phyloP scores from a whole-genome alignment of 2,329 filamentous ascomycete species.

The Ilyonectria robusta region DNA sequence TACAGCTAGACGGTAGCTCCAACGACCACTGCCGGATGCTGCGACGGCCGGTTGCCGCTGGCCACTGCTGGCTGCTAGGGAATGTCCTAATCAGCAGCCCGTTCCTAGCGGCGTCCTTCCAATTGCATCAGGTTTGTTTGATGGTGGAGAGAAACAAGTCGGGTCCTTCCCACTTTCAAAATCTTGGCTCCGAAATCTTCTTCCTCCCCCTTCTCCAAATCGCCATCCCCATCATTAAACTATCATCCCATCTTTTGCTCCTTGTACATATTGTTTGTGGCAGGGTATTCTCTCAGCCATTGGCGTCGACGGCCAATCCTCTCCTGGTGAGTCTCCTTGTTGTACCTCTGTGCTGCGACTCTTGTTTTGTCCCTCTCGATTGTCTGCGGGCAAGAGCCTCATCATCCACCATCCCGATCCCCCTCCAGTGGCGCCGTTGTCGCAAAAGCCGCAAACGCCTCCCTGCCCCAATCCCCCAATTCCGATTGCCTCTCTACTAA shows the following conservation, averaged over 20 bases:
- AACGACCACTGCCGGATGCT: slow-evolving; percentile 3
- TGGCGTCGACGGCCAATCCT: slow-evolving; percentile 2
- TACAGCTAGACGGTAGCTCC: background rate
- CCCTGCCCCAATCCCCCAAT: background rate
- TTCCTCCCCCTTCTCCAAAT: background rate
- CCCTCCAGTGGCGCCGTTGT: slow-evolving; percentile 5
- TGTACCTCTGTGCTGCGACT: background rate
- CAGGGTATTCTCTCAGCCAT: slow-evolving; percentile 2
- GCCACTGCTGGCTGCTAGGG: background rate
- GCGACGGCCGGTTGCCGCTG: background rate
- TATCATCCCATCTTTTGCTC: slow-evolving; percentile 11
- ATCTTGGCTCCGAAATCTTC: slow-evolving; percentile 1
- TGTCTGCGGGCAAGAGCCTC: slow-evolving; percentile 4
- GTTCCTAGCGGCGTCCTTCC: slow-evolving; percentile 3
- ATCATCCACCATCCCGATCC: slow-evolving; percentile 1
- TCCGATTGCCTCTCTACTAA: background rate
- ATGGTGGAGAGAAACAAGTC: slow-evolving; percentile 7
- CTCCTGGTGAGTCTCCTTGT: slow-evolving; percentile 2
- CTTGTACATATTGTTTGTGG: slow-evolving; percentile 9
- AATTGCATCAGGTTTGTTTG: slow-evolving; percentile 11
- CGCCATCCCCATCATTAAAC: background rate
- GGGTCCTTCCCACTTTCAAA: slow-evolving; percentile 3
- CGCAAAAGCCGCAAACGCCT: slow-evolving; percentile 18
- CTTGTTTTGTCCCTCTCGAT: background rate
- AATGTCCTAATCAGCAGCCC: slow-evolving; percentile 11